These are phyloP conservation scores for Pyrenophora teres DNA, from an alignment of 2,329 filamentous ascomycete genomes.

Conservation along the genomic window DNA sequence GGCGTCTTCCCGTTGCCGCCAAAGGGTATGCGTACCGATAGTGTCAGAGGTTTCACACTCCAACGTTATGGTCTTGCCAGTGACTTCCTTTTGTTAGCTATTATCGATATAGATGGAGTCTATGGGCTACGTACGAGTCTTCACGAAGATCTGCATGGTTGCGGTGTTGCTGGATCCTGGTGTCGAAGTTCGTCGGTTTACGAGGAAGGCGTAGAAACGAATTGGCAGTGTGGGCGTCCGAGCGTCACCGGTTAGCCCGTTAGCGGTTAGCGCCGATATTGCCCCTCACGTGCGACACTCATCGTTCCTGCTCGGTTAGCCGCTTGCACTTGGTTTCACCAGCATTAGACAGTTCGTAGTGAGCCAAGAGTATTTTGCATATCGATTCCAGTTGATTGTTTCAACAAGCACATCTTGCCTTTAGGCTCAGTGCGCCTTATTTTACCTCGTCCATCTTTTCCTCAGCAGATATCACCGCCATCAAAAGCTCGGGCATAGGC, in stretches of 20 bases:
- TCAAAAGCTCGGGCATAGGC: conserved; percentile 56
- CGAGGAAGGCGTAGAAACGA: conserved; percentile 20
- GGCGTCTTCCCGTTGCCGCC: conserved; percentile 17
- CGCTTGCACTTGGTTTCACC: no score
- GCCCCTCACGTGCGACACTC: conserved; percentile 17
- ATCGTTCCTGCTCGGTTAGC: neutral
- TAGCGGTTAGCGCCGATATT: conserved; percentile 5
- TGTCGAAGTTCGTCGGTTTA: conserved; percentile 30
- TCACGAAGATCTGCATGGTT: conserved; percentile 75
- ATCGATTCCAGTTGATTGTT: no score
- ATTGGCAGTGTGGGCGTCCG: conserved; percentile 27
- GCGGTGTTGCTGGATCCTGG: conserved; percentile 37
- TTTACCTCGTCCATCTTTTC: conserved; percentile 33
- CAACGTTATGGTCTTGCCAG: conserved; percentile 99
- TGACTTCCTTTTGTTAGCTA: conserved; percentile 47
- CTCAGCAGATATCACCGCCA: conserved; percentile 58
- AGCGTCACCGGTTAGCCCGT: conserved; percentile 18
- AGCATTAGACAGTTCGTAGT: no score
- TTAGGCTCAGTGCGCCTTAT: conserved; percentile 14
- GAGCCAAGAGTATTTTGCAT: no score
- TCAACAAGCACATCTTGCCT: no score
- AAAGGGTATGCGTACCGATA: conserved; percentile 60
- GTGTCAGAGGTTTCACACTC: conserved; percentile 82
- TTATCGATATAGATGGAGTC: neutral
- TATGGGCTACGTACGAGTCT: conserved; percentile 70